Evolutionary conservation across 805 yeast genomes (phyloP).

Genomic region (Wickerhamiella hasegawae): DNA sequence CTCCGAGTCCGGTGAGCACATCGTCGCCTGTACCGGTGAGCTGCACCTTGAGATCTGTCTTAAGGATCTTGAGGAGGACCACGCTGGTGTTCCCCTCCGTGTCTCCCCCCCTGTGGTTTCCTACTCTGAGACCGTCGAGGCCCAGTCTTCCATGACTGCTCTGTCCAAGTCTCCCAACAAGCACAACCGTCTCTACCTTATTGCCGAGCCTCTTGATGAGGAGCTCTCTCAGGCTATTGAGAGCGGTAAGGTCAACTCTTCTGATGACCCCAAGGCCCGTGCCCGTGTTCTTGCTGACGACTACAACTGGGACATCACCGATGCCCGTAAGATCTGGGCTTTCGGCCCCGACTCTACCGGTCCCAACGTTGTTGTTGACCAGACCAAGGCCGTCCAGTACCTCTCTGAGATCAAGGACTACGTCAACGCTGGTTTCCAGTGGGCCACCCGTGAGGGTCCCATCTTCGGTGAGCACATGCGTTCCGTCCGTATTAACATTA

Average conservation of each 20-base stretch:
- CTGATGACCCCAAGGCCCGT: constrained; percentile 97
- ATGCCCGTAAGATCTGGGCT: constrained; percentile 99
- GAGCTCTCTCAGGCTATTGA: constrained; percentile 87
- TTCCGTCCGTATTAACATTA: constrained; percentile 91
- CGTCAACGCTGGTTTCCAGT: constrained; percentile 99
- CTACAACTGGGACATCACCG: constrained; percentile 98
- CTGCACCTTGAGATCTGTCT: constrained; percentile 97
- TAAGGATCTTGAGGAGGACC: constrained; percentile 91
- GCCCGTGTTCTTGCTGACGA: constrained; percentile 98
- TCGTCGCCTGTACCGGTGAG: constrained; percentile 99
- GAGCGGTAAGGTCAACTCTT: constrained; percentile 77
- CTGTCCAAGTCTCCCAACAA: constrained; percentile 99
- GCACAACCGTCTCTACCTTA: constrained; percentile 98
- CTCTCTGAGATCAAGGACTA: constrained; percentile 98
- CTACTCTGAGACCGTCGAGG: constrained; percentile 96
- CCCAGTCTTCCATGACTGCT: constrained; percentile 88
- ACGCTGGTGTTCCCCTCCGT: constrained; percentile 98
- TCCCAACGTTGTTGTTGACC: constrained; percentile 97
- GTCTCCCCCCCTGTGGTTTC: constrained; percentile 95
- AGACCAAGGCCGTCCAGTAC: constrained; percentile 99
- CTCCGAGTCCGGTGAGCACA: constrained; percentile 95
- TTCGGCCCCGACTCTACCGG: constrained; percentile 99
- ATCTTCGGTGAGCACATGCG: constrained; percentile 92
- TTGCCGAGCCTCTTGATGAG: constrained; percentile 92
- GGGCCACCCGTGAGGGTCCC: constrained; percentile 99